phyloP scores from a whole-genome alignment of 208 protist species.

The Leishmania aethiopica region DNA sequence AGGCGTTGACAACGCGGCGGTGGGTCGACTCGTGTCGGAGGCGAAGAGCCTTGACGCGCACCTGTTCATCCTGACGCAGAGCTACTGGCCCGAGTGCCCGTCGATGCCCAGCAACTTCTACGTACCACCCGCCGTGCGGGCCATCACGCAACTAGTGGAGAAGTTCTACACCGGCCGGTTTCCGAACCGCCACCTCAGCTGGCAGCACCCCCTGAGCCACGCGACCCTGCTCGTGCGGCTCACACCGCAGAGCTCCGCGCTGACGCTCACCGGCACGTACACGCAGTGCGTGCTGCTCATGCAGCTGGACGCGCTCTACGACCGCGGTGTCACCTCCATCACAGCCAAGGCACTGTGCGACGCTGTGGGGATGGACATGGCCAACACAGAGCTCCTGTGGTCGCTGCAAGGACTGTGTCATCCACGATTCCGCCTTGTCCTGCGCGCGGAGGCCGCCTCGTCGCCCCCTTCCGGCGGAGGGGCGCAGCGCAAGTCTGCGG shows the following conservation, averaged over 20 bases:
- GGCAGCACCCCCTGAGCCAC: slow-evolving; percentile 86
- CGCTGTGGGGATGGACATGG: slow-evolving; percentile 62
- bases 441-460: slow-evolving; percentile 21
- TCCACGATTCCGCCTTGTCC: slow-evolving; percentile 43
- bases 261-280: slow-evolving; percentile 90
- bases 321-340: slow-evolving; percentile 31
- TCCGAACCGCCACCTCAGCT: slow-evolving; percentile 76
- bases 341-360: slow-evolving; percentile 71
- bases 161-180: slow-evolving; percentile 88
- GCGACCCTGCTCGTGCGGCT: slow-evolving; percentile 62
- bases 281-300: slow-evolving; percentile 92
- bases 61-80: slow-evolving; percentile 90
- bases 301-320: slow-evolving; percentile 77
- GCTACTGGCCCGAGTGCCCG: slow-evolving; percentile 88
- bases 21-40: slow-evolving; percentile 1
- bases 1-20: slow-evolving; percentile 1
- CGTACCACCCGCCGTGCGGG: slow-evolving; percentile 46
- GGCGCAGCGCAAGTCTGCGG: background rate
- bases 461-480: background rate
- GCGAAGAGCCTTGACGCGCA: slow-evolving; percentile 54
- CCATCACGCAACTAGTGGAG: slow-evolving; percentile 59
- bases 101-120: slow-evolving; percentile 35
- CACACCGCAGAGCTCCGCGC: slow-evolving; percentile 31
- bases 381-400: slow-evolving; percentile 38
- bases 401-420: slow-evolving; percentile 64